A percentile compares a stretch with the other conserved stretches of the same genome.
Conservation (phyloP, 768 basidiomycete genomes). For the Boletus speciosus region DNA sequence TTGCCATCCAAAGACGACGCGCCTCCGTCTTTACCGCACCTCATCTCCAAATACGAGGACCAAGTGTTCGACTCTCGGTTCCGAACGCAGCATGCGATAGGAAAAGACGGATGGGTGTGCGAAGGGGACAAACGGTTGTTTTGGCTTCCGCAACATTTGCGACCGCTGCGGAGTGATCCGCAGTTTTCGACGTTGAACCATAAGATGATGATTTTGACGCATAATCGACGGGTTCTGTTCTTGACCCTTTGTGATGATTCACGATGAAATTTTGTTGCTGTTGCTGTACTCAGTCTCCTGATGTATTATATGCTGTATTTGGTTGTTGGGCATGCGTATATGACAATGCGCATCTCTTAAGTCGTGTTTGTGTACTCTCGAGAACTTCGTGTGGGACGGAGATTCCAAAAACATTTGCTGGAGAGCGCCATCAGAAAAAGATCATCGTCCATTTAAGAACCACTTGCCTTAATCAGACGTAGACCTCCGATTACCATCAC, state of each 20-base stretch:
- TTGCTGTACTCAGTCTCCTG: background rate
- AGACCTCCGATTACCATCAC: background rate
- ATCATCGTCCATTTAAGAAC: too few species aligned
- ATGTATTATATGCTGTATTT: background rate
- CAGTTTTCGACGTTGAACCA: constrained; percentile 1
- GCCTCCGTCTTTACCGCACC: background rate
- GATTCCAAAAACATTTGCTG: too few species aligned
- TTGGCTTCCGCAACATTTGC: constrained; percentile 11
- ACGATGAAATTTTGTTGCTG: background rate
- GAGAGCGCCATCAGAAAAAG: too few species aligned
- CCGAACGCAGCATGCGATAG: constrained; percentile 2
- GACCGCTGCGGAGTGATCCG: background rate
- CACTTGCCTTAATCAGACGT: too few species aligned
- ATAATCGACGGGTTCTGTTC: constrained; percentile 2
- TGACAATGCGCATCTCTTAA: too few species aligned
- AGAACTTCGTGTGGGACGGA: too few species aligned
- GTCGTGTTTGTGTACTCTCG: too few species aligned
- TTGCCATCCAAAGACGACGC: background rate
- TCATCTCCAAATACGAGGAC: constrained; percentile 3
- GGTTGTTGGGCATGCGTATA: background rate
- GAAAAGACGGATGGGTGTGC: constrained; percentile 12
- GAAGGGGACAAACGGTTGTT: constrained; percentile 5
- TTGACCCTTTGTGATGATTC: background rate
- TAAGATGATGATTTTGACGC: constrained; percentile 8
- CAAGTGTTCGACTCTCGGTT: constrained; percentile 3